Evolutionary conservation across 106 monocot species (phyloP), one percentile per base, ranked within the genome.

Genomic region (Agapanthus africanus): DNA sequence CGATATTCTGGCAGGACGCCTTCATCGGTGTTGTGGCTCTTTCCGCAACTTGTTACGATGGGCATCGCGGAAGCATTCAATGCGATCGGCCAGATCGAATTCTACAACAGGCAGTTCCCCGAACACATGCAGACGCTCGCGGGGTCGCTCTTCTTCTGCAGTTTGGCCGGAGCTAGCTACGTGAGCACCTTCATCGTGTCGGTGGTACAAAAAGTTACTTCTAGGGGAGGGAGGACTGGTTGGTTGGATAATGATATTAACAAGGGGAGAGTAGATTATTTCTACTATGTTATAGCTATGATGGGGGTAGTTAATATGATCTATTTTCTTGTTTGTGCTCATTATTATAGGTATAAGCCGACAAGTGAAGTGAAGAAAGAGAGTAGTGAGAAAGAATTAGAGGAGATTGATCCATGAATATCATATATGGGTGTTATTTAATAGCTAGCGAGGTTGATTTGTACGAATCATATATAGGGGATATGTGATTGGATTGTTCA

Each of bases 81-180:
- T 27, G 82, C 79, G 7, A 73, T 91, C 0, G 91, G 84, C 3
- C 91, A 91, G 76, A 80, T 85, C 6, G 91, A 87, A 77, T 87
- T 91, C 68, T 91, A 82, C 78, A 81, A 91, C 77, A 64, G 60
- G 57, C 80, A 91, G 72, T 91, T 91, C 60, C 91, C 87, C 2
- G 91, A 87, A 50, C 87, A 85, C 40, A 78, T 91, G 91, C 81
- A 75, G 39, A 84, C 84, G 13, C 1, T 87, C 14, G 91, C 84
- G 0, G 72, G 67, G 7, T 73, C 93, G 2, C 74, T 89, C 21
- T 93, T 80, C 18, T 85, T 74, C 50, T 59, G 42, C 4, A 76
- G 72, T 0, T 4, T 81, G 11, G 79, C 85, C 0, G 2, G 71
- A 0, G 61, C 79, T 0, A 82, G 35, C 50, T 89, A 89, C 44